Evolutionary conservation across 1,139 yeast species (phyloP).

Genomic region (Kodamaea arcana): DNA sequence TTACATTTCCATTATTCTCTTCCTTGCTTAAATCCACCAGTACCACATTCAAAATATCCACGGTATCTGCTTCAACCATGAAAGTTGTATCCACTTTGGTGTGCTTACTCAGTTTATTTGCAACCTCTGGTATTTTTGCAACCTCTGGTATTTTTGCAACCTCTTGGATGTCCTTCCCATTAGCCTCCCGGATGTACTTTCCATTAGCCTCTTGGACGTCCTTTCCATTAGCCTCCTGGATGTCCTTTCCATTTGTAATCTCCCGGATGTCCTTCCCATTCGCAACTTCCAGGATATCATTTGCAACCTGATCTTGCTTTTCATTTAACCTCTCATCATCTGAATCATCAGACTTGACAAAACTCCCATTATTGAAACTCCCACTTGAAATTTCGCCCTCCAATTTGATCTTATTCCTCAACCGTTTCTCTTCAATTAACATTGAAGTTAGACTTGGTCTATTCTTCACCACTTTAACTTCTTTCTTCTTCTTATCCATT

Average conservation of each 20-base stretch:
- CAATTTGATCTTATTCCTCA: conserved; percentile 15
- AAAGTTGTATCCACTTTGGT: too few species aligned
- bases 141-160: background rate
- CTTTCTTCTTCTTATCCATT: conserved; percentile 22
- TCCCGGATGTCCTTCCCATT: background rate
- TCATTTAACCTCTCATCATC: too few species aligned
- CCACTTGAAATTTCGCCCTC: too few species aligned
- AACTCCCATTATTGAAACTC: background rate
- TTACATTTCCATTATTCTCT: background rate
- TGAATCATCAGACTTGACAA: background rate
- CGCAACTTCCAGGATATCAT: background rate
- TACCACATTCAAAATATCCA: too few species aligned
- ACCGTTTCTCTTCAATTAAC: conserved; percentile 29
- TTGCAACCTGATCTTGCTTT: background rate
- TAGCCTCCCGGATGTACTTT: background rate
- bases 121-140: background rate
- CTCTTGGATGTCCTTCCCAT: background rate
- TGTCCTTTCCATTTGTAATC: background rate
- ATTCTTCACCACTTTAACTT: conserved; percentile 16
- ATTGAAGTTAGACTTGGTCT: conserved; percentile 29
- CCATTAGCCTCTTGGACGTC: background rate
- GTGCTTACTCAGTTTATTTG: too few species aligned
- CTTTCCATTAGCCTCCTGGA: background rate
- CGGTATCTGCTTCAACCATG: too few species aligned
- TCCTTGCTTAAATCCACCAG: too few species aligned